Percentiles rank a stretch among this genome's conserved stretches.
phyloP scores from a whole-genome alignment of 768 basidiomycete species.

The Agrocybe chaxingu region DNA sequence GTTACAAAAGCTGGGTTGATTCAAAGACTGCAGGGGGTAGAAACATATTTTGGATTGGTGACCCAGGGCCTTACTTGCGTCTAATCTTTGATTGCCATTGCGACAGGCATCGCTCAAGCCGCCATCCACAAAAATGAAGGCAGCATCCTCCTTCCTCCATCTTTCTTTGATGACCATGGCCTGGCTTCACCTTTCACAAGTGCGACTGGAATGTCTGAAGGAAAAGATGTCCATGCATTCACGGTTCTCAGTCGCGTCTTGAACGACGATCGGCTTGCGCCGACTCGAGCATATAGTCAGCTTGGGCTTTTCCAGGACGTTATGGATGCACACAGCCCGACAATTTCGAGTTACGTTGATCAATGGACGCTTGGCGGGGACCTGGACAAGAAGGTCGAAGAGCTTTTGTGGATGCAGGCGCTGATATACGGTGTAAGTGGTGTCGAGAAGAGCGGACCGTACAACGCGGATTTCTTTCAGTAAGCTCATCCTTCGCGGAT shows the following conservation, averaged over 20 bases:
- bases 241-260: constrained; percentile 9
- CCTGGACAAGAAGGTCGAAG: constrained; percentile 10
- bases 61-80: neutral
- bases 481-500: constrained; percentile 2
- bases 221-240: constrained; percentile 5
- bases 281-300: neutral
- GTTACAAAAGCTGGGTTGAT: no score
- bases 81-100: neutral
- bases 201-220: neutral
- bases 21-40: no score
- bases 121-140: constrained; percentile 2
- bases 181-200: neutral
- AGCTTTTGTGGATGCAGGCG: constrained; percentile 8
- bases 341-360: constrained; percentile 4
- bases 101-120: constrained; percentile 6
- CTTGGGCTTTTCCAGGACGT: constrained; percentile 4
- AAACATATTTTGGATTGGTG: no score
- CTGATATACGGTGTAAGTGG: constrained; percentile 11
- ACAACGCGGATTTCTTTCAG: constrained; percentile 10
- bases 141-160: neutral
- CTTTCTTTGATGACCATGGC: constrained; percentile 1
- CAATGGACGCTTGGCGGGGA: constrained; percentile 10
- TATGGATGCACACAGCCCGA: neutral
- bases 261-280: constrained; percentile 1
- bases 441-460: constrained; percentile 1